Percentiles rank a stretch among this genome's conserved stretches.
phyloP scores from a whole-genome alignment of 169 alveolate species.

The Plasmodium vivax region DNA sequence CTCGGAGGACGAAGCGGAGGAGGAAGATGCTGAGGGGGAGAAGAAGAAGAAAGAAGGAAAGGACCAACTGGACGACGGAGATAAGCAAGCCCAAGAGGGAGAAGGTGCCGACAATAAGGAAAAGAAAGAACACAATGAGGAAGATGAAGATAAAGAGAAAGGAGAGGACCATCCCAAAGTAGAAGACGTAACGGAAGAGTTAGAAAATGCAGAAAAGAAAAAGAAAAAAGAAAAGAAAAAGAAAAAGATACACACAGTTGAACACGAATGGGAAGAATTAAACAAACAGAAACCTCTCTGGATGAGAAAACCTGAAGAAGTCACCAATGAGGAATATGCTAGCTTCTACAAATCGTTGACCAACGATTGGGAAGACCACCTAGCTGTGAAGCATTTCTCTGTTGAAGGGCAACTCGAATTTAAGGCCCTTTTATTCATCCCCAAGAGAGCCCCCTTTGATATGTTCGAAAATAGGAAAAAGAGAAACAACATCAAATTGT shows the following conservation, averaged over 20 bases:
- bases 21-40: conserved; percentile 80
- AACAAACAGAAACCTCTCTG: conserved; percentile 99
- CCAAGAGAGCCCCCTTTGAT: conserved; percentile 99
- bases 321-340: conserved; percentile 99
- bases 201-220: conserved; percentile 58
- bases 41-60: conserved; percentile 75
- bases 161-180: conserved; percentile 89
- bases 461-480: conserved; percentile 99
- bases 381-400: conserved; percentile 98
- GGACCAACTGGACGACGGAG: conserved; percentile 52
- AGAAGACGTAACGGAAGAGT: conserved; percentile 79
- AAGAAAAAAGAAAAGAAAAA: conserved; percentile 93
- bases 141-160: conserved; percentile 82
- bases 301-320: conserved; percentile 99
- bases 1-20: conserved; percentile 96
- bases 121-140: conserved; percentile 86
- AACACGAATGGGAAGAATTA: conserved; percentile 97
- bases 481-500: conserved; percentile 98
- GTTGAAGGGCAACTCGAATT: conserved; percentile 99
- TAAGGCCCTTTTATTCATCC: conserved; percentile 98
- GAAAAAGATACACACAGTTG: conserved; percentile 97
- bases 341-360: conserved; percentile 98
- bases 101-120: conserved; percentile 85
- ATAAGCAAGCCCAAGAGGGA: conserved; percentile 78
- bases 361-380: conserved; percentile 99